Evolutionary conservation across 2,329 filamentous ascomycete species (phyloP).

Genomic region (Colletotrichum sp.): DNA sequence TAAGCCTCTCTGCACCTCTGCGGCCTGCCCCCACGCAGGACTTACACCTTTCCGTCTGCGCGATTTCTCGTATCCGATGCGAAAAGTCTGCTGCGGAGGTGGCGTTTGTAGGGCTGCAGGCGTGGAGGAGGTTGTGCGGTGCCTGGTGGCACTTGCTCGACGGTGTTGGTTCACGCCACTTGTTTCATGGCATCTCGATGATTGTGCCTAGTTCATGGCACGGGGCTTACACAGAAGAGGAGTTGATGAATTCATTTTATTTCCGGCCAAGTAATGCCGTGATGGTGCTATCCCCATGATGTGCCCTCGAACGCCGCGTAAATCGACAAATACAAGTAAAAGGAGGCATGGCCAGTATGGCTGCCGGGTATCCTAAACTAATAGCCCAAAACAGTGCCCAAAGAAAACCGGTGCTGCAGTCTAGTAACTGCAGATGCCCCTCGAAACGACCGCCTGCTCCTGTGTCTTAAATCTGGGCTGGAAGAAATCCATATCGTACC

Average conservation of each 20-base stretch:
- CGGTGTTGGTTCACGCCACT: neutral
- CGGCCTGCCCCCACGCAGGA: no score
- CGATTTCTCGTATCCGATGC: neutral
- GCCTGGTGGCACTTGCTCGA: neutral
- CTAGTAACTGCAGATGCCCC: neutral
- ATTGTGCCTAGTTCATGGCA: neutral
- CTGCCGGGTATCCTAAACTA: neutral
- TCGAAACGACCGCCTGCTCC: neutral
- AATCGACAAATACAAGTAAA: neutral
- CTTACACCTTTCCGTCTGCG: neutral
- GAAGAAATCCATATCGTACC: neutral
- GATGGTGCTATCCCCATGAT: neutral
- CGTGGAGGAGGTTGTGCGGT: neutral
- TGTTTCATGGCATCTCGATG: no score
- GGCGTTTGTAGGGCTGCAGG: neutral
- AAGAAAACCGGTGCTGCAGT: neutral
- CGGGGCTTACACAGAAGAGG: neutral
- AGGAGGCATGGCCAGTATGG: neutral
- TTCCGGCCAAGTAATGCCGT: neutral
- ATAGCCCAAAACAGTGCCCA: neutral
- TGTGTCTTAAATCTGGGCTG: neutral
- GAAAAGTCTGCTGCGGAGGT: neutral
- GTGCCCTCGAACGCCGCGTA: neutral
- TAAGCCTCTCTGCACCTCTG: no score
- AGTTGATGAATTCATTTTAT: neutral